These are phyloP conservation scores for Allomyces javanicus DNA, from an alignment of 192 early-diverging fungal genomes.

Conservation along the genomic window DNA sequence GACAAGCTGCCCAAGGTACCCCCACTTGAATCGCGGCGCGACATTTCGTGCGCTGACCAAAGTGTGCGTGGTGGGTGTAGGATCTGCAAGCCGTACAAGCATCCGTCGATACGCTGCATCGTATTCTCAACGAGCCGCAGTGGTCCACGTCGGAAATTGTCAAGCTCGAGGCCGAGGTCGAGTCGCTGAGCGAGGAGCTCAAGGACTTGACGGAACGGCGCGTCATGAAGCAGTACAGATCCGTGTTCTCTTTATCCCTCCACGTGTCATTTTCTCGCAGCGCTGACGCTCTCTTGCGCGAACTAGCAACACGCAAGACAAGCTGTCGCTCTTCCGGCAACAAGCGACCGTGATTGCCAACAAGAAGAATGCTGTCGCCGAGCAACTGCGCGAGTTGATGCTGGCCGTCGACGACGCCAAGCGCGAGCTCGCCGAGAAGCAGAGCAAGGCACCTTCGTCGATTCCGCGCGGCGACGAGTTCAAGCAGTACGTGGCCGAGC, in stretches of 20 bases:
- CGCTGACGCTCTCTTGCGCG: no score
- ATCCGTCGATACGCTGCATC: neutral
- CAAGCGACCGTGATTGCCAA: constrained; percentile 34
- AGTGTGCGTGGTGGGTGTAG: no score
- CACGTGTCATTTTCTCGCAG: neutral
- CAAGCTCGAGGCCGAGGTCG: constrained; percentile 15
- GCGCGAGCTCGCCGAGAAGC: no score
- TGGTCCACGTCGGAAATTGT: neutral
- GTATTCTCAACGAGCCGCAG: neutral
- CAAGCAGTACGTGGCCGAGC: constrained; percentile 35
- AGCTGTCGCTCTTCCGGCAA: constrained; percentile 36
- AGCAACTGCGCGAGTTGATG: constrained; percentile 6
- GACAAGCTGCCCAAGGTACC: constrained; percentile 28
- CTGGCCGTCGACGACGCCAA: no score
- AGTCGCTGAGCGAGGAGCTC: constrained; percentile 20
- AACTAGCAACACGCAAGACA: constrained; percentile 11
- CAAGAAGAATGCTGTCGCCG: constrained; percentile 35
- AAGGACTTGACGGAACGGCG: constrained; percentile 27
- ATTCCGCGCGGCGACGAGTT: constrained; percentile 29
- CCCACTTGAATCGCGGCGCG: no score
- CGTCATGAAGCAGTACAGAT: constrained; percentile 10
- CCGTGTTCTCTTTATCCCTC: neutral
- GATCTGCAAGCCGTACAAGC: neutral
- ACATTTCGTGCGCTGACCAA: no score
- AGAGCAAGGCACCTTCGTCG: neutral